These are phyloP conservation scores for Penicillium malachiteum DNA, from an alignment of 495 filamentous ascomycete species.

Conservation along the genomic window DNA sequence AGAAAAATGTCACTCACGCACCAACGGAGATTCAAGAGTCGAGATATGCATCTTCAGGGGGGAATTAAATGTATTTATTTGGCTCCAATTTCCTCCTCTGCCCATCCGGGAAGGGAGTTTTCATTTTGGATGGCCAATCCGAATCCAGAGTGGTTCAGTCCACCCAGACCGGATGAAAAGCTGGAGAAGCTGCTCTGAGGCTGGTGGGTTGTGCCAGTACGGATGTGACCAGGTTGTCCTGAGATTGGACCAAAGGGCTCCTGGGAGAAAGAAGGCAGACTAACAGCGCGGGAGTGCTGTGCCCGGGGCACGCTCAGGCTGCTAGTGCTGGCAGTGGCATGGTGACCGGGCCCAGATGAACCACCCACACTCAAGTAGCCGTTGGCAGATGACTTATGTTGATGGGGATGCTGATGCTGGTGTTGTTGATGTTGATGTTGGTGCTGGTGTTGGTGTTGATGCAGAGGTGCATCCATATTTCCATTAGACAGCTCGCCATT, in stretches of 20 bases:
- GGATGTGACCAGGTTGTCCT: constrained; percentile 40
- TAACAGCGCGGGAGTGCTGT: constrained; percentile 81
- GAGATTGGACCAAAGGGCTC: constrained; percentile 53
- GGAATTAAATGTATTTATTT: constrained; percentile 37
- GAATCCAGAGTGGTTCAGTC: constrained; percentile 56
- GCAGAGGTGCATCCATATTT: constrained; percentile 47
- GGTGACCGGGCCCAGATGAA: constrained; percentile 51
- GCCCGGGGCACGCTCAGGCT: constrained; percentile 56
- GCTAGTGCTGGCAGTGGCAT: constrained; percentile 66
- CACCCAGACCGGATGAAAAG: constrained; percentile 56
- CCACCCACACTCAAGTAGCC: constrained; percentile 63
- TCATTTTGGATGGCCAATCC: constrained; percentile 65
- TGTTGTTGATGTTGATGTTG: constrained; percentile 57
- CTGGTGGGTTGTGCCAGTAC: constrained; percentile 50
- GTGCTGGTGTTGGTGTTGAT: constrained; percentile 39
- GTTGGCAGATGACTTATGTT: constrained; percentile 51
- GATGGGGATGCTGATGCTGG: constrained; percentile 49
- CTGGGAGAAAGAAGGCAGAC: constrained; percentile 71
- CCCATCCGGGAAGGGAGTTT: constrained; percentile 65
- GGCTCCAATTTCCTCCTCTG: constrained; percentile 60
- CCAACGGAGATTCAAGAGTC: constrained; percentile 27
- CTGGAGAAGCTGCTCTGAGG: constrained; percentile 57
- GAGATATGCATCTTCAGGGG: constrained; percentile 22
- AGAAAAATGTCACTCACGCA: constrained; percentile 22
- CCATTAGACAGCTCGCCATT: constrained; percentile 58